These are phyloP conservation scores for Candida pseudofarinosa DNA, from an alignment of 805 yeast species.

Conservation along the genomic window DNA sequence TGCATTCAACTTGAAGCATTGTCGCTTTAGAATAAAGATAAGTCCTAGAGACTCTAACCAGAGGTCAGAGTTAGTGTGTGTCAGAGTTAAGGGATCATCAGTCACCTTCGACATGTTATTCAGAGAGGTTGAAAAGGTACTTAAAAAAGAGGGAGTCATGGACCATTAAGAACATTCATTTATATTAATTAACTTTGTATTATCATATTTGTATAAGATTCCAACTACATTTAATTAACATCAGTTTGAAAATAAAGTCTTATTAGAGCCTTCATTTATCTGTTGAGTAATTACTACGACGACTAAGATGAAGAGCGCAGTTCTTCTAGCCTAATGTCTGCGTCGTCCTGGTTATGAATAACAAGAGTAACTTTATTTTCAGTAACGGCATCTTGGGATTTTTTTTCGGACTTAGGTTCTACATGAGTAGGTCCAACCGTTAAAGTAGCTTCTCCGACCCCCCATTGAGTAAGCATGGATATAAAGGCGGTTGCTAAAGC, in stretches of 20 bases:
- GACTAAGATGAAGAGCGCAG: no score
- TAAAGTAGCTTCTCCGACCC: slow-evolving; percentile 48
- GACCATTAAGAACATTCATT: slow-evolving; percentile 14
- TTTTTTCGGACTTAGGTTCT: slow-evolving; percentile 9
- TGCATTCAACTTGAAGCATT: slow-evolving; percentile 57
- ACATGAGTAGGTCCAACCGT: slow-evolving; percentile 50
- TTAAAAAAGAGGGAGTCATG: slow-evolving; percentile 61
- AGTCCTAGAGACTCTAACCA: slow-evolving; percentile 34
- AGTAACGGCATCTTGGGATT: background rate
- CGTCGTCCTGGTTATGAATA: slow-evolving; percentile 5
- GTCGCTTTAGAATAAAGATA: slow-evolving; percentile 57
- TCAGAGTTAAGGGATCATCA: slow-evolving; percentile 61
- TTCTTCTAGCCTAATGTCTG: no score
- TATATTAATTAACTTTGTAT: no score
- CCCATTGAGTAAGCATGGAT: slow-evolving; percentile 69
- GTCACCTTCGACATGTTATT: slow-evolving; percentile 58
- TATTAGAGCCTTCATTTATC: no score
- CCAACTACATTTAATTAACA: no score
- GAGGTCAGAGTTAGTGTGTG: slow-evolving; percentile 55
- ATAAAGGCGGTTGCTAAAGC: slow-evolving; percentile 59
- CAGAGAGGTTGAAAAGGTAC: slow-evolving; percentile 60
- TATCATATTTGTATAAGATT: background rate
- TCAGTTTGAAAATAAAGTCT: no score
- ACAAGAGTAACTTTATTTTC: slow-evolving; percentile 11
- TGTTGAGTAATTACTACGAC: no score